Percentiles rank a stretch among this genome's conserved stretches.
Conservation (phyloP, 106 monocot species). For the Alisma plantagoaquatica region DNA sequence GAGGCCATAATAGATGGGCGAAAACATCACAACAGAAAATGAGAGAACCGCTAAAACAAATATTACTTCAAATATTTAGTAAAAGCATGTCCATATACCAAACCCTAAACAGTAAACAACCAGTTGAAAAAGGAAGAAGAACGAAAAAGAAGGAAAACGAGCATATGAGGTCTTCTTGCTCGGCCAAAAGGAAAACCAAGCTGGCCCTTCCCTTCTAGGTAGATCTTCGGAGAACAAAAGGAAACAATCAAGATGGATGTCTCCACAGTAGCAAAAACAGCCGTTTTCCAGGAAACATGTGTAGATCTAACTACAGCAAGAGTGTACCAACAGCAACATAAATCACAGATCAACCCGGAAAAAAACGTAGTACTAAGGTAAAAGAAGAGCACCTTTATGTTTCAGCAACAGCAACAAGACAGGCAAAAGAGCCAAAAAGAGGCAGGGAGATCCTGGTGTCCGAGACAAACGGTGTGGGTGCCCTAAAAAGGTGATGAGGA, state of each 20-base stretch:
- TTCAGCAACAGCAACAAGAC: constrained; percentile 12
- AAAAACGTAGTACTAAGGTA: constrained; percentile 23
- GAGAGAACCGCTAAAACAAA: too few species aligned
- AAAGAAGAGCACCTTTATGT: background rate
- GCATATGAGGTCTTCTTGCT: background rate
- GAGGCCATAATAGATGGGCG: too few species aligned
- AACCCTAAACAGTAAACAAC: too few species aligned
- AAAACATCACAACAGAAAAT: too few species aligned
- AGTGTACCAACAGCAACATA: background rate
- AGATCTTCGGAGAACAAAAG: background rate
- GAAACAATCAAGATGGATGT: background rate
- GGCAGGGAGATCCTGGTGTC: constrained; percentile 10
- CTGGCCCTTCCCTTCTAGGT: background rate
- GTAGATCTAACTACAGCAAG: background rate
- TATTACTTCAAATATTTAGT: too few species aligned
- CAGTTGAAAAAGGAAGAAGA: too few species aligned
- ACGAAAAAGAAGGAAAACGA: too few species aligned
- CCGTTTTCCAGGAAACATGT: background rate
- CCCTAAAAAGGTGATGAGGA: background rate
- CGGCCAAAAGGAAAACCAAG: background rate
- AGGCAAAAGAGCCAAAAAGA: constrained; percentile 29
- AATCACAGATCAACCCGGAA: background rate
- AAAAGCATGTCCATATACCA: too few species aligned
- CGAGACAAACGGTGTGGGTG: constrained; percentile 15
- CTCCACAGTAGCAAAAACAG: too few species aligned